phyloP scores from a whole-genome alignment of 2,329 filamentous ascomycete genomes.

The Neopestalotiopsis sp. region DNA sequence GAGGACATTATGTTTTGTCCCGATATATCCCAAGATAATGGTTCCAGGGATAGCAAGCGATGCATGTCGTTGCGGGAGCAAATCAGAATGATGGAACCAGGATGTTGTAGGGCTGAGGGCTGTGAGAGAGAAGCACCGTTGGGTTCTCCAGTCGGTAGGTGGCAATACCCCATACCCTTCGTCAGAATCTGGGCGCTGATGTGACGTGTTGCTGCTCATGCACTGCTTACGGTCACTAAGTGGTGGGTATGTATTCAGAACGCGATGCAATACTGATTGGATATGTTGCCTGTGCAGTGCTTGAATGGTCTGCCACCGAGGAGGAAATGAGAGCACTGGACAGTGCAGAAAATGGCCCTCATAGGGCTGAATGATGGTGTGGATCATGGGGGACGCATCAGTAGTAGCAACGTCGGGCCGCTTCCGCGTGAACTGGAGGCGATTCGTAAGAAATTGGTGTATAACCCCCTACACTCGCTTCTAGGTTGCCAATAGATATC shows the following conservation, averaged over 20 bases:
- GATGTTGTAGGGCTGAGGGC: conserved; percentile 14
- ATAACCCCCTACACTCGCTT: neutral
- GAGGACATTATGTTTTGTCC: neutral
- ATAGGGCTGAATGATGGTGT: conserved; percentile 23
- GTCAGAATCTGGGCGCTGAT: neutral
- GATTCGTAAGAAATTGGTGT: neutral
- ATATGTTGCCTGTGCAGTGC: neutral
- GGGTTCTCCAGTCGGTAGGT: conserved; percentile 1
- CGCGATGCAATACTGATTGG: conserved; percentile 6
- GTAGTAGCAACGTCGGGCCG: conserved; percentile 1
- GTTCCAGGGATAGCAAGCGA: conserved; percentile 6
- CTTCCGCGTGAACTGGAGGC: neutral
- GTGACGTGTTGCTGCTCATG: conserved; percentile 10
- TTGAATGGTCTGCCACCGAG: neutral
- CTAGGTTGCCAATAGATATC: neutral
- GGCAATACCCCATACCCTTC: neutral
- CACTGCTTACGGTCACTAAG: neutral
- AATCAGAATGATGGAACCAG: conserved; percentile 14
- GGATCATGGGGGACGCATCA: neutral
- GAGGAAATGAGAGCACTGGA: neutral
- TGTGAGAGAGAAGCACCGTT: neutral
- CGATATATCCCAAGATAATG: neutral
- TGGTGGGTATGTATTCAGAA: neutral
- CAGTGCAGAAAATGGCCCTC: conserved; percentile 18
- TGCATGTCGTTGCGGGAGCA: neutral